Evolutionary conservation across 148 eudicot genomes (phyloP), one percentile per base, ranked within the genome.

Genomic region (Camellia japonica): DNA sequence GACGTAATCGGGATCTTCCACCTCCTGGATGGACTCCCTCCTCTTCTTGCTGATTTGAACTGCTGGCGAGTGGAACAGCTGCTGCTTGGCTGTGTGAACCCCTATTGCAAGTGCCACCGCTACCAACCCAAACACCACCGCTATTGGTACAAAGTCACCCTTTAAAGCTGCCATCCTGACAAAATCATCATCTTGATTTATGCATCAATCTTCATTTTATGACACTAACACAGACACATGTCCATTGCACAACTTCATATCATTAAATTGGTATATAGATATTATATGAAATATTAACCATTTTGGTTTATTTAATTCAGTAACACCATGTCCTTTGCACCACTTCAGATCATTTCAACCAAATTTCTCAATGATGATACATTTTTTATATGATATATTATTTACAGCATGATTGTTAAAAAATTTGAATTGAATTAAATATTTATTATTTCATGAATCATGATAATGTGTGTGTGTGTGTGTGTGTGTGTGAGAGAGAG

Each of bases 51-150:
- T 82, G n/a, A 82, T 38, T 38, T 4, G 38, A 15, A 82, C 81
- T 2, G 30, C 68, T 0, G 84, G 84, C 11, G 80, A 76, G 23
- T 78, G 56, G 58, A 72, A n/a, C 58, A 82, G 62, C 41, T 82
- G 84, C 66, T 82, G 84, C 77, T 78, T 78, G 11, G 64, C 56
- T 7, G 75, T 77, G 73, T 71, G 80, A 49, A 30, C 54, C 13
- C 84, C 84, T 15, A 82, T n/a, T 59, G 78, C 46, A 12, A 63
- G 38, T 66, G 84, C 49, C 78, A 78, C 66, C 30, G 23, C 19
- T 54, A 82, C 43, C 72, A 73, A 30, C 52, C 84, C 84, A 58
- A 82, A 63, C 68, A 80, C 80, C 73, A 82, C 70, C 73, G 19
- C 66, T 16, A 82, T 67, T 8, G 84, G 84, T 56, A 52, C 81